Percentiles rank a stretch among this genome's conserved stretches.
phyloP scores from a whole-genome alignment of 1,284 basidiomycete species.

The Apiotrichum porosum region DNA sequence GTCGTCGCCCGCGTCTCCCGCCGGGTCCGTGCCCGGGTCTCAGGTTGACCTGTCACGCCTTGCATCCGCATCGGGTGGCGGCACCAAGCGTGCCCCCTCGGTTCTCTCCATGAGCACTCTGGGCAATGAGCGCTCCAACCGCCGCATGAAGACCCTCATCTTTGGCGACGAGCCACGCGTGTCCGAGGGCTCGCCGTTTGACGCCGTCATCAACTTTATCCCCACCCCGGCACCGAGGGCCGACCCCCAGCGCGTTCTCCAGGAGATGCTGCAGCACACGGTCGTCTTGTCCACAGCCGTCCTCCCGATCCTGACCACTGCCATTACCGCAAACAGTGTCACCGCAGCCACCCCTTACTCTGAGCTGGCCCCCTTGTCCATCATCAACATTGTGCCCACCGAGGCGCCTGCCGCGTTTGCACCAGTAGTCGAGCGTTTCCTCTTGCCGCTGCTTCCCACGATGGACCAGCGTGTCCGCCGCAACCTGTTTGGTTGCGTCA shows the following conservation, averaged over 20 bases:
- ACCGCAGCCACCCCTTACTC: background rate
- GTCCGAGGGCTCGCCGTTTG: slow-evolving; percentile 22
- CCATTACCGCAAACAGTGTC: slow-evolving; percentile 4
- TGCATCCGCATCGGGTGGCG: background rate
- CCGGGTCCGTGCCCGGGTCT: slow-evolving; percentile 2
- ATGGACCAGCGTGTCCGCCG: slow-evolving; percentile 13
- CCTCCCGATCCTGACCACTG: slow-evolving; percentile 22
- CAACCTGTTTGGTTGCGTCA: slow-evolving; percentile 22
- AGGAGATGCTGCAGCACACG: slow-evolving; percentile 37
- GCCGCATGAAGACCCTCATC: slow-evolving; percentile 10
- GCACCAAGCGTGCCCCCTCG: background rate
- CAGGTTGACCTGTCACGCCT: slow-evolving; percentile 5
- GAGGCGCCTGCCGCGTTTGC: slow-evolving; percentile 27
- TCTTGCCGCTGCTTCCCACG: slow-evolving; percentile 25
- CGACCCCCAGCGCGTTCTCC: slow-evolving; percentile 21
- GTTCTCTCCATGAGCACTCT: background rate
- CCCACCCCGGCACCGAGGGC: slow-evolving; percentile 14
- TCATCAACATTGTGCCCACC: slow-evolving; percentile 34
- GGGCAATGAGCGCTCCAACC: slow-evolving; percentile 1
- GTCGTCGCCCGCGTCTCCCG: slow-evolving; percentile 4
- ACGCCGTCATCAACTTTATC: slow-evolving; percentile 40
- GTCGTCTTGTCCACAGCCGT: slow-evolving; percentile 35
- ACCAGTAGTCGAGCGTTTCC: slow-evolving; percentile 35
- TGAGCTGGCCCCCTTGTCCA: slow-evolving; percentile 20
- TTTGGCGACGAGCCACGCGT: background rate